Conservation (phyloP, 345 rosid species). For the Linum trigynum region DNA sequence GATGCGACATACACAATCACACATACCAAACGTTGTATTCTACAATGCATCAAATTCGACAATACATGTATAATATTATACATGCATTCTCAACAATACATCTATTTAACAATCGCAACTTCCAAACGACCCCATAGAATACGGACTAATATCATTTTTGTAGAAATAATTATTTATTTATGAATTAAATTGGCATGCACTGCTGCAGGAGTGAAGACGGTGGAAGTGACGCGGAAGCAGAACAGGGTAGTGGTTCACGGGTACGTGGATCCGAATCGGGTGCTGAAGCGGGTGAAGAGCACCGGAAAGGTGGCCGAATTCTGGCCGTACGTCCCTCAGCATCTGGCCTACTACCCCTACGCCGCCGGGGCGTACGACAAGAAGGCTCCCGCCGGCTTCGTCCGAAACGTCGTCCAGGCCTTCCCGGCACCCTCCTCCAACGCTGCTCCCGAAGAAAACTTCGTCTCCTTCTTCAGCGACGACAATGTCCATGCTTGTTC, state of each 20-base stretch:
- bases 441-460: slow-evolving; percentile 36
- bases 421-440: slow-evolving; percentile 26
- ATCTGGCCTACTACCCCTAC: slow-evolving; percentile 46
- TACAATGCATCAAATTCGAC: too few species aligned
- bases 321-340: slow-evolving; percentile 74
- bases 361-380: slow-evolving; percentile 50
- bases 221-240: slow-evolving; percentile 52
- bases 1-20: too few species aligned
- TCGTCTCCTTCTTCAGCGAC: slow-evolving; percentile 52
- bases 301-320: slow-evolving; percentile 64
- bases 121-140: too few species aligned
- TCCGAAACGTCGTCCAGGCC: slow-evolving; percentile 49
- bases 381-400: slow-evolving; percentile 50
- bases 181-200: neutral
- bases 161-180: neutral
- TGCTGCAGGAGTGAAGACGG: slow-evolving; percentile 40
- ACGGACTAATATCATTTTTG: slow-evolving; percentile 4
- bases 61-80: too few species aligned
- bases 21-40: too few species aligned
- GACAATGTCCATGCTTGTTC: slow-evolving; percentile 76
- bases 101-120: too few species aligned
- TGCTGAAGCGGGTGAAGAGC: slow-evolving; percentile 50
- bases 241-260: slow-evolving; percentile 50
- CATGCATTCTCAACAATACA: too few species aligned
- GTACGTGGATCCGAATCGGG: slow-evolving; percentile 54